Conservation (phyloP, 1,284 basidiomycete species). For the Cryptococcus sp. region DNA sequence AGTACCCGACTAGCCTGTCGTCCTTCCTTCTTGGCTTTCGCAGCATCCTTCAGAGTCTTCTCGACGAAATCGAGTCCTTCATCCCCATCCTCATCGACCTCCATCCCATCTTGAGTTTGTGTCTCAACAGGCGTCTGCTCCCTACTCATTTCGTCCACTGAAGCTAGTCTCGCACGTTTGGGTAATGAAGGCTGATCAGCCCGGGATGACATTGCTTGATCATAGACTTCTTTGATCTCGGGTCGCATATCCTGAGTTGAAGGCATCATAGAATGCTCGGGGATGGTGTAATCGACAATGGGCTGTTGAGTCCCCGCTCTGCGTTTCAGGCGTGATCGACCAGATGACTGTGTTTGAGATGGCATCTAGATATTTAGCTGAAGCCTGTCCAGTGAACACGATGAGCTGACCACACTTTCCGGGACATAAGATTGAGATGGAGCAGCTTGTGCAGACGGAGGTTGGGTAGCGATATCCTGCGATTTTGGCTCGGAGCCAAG, state of each 20-base stretch:
- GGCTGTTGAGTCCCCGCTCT: slow-evolving; percentile 19
- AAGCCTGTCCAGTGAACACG: background rate
- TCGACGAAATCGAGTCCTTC: slow-evolving; percentile 25
- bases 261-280: background rate
- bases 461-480: slow-evolving; percentile 6
- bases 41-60: slow-evolving; percentile 8
- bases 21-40: slow-evolving; percentile 8
- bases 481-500: slow-evolving; percentile 7
- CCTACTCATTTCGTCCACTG: slow-evolving; percentile 1
- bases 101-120: slow-evolving; percentile 16
- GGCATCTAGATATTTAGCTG: background rate
- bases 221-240: slow-evolving; percentile 35
- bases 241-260: slow-evolving; percentile 7
- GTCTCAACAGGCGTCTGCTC: background rate
- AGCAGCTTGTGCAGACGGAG: background rate
- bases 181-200: slow-evolving; percentile 1
- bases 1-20: background rate
- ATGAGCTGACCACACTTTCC: slow-evolving; percentile 1
- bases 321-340: slow-evolving; percentile 15
- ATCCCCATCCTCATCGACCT: slow-evolving; percentile 27
- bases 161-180: slow-evolving; percentile 10
- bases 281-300: slow-evolving; percentile 14
- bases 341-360: slow-evolving; percentile 4
- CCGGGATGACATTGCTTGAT: slow-evolving; percentile 25
- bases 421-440: slow-evolving; percentile 7